Base-by-base conservation (phyloP, 225 moss, liverwort and hornwort genomes). In the Takakia lepidozioides region DNA sequence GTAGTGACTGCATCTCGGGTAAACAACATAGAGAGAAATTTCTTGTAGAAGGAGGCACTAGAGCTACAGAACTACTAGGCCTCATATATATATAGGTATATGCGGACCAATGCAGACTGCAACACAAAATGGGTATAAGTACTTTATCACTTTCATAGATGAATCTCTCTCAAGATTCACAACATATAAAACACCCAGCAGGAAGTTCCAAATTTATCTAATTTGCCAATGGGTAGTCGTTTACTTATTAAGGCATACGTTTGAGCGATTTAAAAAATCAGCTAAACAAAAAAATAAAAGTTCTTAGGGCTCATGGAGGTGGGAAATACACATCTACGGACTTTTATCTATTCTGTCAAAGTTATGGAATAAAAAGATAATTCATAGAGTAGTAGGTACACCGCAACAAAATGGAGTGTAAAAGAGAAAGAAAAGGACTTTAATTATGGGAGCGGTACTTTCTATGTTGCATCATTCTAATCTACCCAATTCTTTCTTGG, bases 141-240 rank as follows among this genome's bases (percentile, higher is more conserved):
- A 53, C 24, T 53, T 53, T 38, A 6, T 53, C 24, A 39, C 52
- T 10, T 37, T 39, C 2, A 53, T 39, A 1, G 52, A 53, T 3
- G 52, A 53, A n/a, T n/a, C n/a, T 24, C 16, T 38, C 25, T 19
- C 10, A 8, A n/a, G n/a, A n/a, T n/a, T n/a, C n/a, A n/a, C n/a
- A n/a, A n/a, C n/a, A n/a, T n/a, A n/a, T n/a, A n/a, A n/a, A n/a
- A n/a, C n/a, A n/a, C n/a, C n/a, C n/a, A n/a, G n/a, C n/a, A n/a
- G n/a, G n/a, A n/a, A n/a, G n/a, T n/a, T n/a, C n/a, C n/a, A n/a
- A n/a, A n/a, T n/a, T n/a, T n/a, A n/a, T n/a, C n/a, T n/a, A n/a
- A n/a, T n/a, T n/a, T n/a, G n/a, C n/a, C n/a, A n/a, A n/a, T n/a
- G n/a, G n/a, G n/a, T 16, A 1, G 20, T 1, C 0, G 38, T 53